Conservation (phyloP, 2,329 filamentous ascomycete species). For the Talaromyces islandicus region DNA sequence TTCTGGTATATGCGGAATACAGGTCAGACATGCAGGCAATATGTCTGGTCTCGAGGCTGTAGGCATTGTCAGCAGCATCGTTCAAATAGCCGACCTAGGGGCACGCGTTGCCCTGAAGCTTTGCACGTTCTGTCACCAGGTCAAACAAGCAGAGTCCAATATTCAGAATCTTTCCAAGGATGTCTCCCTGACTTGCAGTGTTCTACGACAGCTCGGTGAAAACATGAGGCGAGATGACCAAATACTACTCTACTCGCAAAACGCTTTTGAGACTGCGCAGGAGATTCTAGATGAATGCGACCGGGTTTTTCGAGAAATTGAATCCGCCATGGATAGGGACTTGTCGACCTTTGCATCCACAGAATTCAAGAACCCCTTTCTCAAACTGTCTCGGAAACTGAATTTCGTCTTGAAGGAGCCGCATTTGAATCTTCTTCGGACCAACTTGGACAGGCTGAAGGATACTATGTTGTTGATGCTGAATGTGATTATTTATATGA, state of each 20-base stretch:
- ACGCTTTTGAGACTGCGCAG: background rate
- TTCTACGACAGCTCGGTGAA: slow-evolving; percentile 22
- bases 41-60: slow-evolving; percentile 19
- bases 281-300: background rate
- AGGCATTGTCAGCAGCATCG: slow-evolving; percentile 22
- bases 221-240: slow-evolving; percentile 12
- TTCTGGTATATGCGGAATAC: no score
- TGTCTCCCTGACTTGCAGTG: slow-evolving; percentile 22
- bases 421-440: slow-evolving; percentile 20
- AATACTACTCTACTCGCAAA: background rate
- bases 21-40: background rate
- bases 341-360: background rate
- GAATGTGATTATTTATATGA: slow-evolving; percentile 27
- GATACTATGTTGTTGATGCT: slow-evolving; percentile 24
- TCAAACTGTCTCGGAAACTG: slow-evolving; percentile 12
- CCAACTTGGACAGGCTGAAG: slow-evolving; percentile 26
- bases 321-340: background rate
- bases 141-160: slow-evolving; percentile 19
- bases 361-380: background rate
- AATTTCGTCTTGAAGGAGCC: slow-evolving; percentile 17
- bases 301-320: background rate
- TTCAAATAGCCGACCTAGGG: slow-evolving; percentile 28
- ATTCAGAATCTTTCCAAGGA: slow-evolving; percentile 21
- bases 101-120: slow-evolving; percentile 24
- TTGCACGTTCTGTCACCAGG: slow-evolving; percentile 22